Base-by-base conservation (phyloP, 1,284 basidiomycete species). In the Puccinia coronata region DNA sequence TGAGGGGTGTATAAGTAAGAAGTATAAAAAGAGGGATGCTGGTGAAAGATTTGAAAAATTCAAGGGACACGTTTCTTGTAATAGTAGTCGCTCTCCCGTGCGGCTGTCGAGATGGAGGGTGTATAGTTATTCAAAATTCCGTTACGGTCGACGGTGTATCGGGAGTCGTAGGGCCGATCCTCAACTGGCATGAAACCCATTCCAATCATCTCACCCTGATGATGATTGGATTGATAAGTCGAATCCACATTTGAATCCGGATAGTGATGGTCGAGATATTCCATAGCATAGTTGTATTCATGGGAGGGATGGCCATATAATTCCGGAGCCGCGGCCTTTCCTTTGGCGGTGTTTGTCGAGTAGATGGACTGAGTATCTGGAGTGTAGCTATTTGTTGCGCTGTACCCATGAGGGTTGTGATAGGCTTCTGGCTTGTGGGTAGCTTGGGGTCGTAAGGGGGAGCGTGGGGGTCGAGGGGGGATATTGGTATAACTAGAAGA, bases 141-240 rank as follows among this genome's bases (percentile, higher is more conserved):
- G 49, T 72, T 72, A 18, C 51, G 47, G 34, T 72, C 70, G 34
- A 72, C 70, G 34, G 70, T 72, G 51, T 72, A 72, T 28, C 70
- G 43, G n/a, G 28, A 14, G 34, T 72, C 70, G 34, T 72, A 72
- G 25, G 70, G 70, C 34, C 70, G 70, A 55, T 72, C 70, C 31
- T 72, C 70, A 34, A 72, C 31, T 39, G 36, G 70, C 70, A 72
- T 53, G 31, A 53, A 55, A 3, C 55, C 49, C 70, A 72, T 72
- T 53, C 70, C 51, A 20, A 72, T 72, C 28, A 55, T 39, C 23
- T 72, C 47, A n/a, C 47, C 23, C 16, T 47, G 12, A 12, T 25
- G 18, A 49, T 72, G 12, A 16, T 18, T 70, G 11, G 41, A n/a
- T 23, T 69, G 36, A 23, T 72, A 39, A 20, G 70, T 28, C 8